Evolutionary conservation across 1,139 yeast genomes (phyloP).

Genomic region (Hyphopichia wangnamkhiaoensis): DNA sequence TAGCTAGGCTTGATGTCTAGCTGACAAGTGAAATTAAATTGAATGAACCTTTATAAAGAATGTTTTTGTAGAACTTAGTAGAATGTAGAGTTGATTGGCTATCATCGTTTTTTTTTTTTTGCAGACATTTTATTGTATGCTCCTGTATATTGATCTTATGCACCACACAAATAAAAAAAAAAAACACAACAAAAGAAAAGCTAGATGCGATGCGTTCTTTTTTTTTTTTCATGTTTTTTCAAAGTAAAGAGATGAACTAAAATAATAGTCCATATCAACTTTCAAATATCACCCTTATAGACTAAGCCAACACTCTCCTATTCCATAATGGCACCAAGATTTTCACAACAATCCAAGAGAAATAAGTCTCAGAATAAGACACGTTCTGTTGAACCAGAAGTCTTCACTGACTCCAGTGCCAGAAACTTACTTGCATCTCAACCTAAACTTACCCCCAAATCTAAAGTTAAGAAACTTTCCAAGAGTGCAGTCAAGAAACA

Average conservation of each 20-base stretch:
- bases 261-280: background rate
- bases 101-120: background rate
- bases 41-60: too few relatives aligned
- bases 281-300: background rate
- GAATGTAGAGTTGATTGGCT: background rate
- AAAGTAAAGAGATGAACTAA: too few relatives aligned
- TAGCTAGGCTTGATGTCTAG: too few relatives aligned
- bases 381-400: constrained; percentile 66
- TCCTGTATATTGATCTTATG: too few relatives aligned
- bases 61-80: background rate
- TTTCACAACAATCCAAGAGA: constrained; percentile 61
- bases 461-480: constrained; percentile 50
- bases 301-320: background rate
- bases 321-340: constrained; percentile 51
- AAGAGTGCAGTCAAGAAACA: constrained; percentile 63
- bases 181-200: too few relatives aligned
- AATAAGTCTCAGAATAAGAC: constrained; percentile 51
- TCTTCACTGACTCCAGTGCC: constrained; percentile 62
- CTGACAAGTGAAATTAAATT: too few relatives aligned
- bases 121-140: too few relatives aligned
- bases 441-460: constrained; percentile 66
- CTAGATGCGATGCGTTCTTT: background rate
- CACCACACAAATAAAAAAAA: too few relatives aligned
- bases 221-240: background rate
- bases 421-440: constrained; percentile 61